phyloP scores from a whole-genome alignment of 345 rosid genomes.

The Carallia pectinifolia region DNA sequence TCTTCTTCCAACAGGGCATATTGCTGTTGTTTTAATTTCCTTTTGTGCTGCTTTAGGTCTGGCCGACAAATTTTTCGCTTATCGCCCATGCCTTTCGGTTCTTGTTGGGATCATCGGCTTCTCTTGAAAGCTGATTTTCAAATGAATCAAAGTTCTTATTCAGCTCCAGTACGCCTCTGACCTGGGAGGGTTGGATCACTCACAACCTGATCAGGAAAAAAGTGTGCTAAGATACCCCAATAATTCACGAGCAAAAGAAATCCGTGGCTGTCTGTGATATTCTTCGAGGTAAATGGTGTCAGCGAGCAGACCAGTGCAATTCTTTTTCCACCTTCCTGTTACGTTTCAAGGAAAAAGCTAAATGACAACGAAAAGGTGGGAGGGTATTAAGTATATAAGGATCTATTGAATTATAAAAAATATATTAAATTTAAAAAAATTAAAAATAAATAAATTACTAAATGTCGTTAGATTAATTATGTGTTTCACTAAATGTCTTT shows the following conservation, averaged over 20 bases:
- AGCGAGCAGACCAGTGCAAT: slow-evolving; percentile 21
- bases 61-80: slow-evolving; percentile 87
- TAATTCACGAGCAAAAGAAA: no score
- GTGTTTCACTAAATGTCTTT: no score
- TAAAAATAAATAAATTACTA: no score
- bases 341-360: no score
- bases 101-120: slow-evolving; percentile 76
- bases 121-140: slow-evolving; percentile 82
- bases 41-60: slow-evolving; percentile 43
- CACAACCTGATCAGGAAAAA: slow-evolving; percentile 51
- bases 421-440: no score
- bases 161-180: slow-evolving; percentile 96
- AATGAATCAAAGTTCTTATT: slow-evolving; percentile 81
- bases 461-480: no score
- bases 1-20: neutral
- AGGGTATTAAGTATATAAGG: no score
- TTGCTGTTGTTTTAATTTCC: neutral
- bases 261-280: neutral
- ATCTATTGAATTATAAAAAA: no score
- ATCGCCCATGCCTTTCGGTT: slow-evolving; percentile 86
- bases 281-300: neutral
- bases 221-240: slow-evolving; percentile 7
- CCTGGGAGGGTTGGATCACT: slow-evolving; percentile 67
- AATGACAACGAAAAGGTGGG: no score
- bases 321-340: slow-evolving; percentile 24